These are phyloP conservation scores for Noccaea bulbosa DNA, from an alignment of 345 rosid species.

Conservation along the genomic window DNA sequence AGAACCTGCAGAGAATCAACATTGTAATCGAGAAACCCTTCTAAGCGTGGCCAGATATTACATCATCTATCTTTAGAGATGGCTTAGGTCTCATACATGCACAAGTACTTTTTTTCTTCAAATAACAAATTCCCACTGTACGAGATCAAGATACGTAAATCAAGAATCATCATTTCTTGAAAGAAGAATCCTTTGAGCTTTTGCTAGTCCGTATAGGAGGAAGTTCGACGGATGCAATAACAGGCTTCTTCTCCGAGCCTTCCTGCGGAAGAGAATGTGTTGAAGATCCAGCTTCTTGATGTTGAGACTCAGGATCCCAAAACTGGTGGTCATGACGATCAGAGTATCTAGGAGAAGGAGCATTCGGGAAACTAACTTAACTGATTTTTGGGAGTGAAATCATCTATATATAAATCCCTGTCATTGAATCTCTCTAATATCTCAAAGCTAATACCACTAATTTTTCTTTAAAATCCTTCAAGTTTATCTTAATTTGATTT, in stretches of 20 bases:
- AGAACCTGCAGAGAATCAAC: no score
- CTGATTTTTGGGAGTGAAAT: no score
- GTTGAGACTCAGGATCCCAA: constrained; percentile 62
- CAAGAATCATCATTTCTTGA: constrained; percentile 29
- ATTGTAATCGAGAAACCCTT: no score
- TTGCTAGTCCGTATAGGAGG: constrained; percentile 42
- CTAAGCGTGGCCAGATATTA: no score
- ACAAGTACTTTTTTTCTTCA: not conserved
- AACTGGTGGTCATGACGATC: constrained; percentile 41
- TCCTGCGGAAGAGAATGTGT: constrained; percentile 30
- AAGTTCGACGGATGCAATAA: constrained; percentile 42
- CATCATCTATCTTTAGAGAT: not conserved
- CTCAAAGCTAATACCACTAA: no score
- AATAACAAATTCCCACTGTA: constrained; percentile 10
- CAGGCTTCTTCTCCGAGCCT: constrained; percentile 21
- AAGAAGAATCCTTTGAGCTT: constrained; percentile 42
- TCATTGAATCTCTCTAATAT: no score
- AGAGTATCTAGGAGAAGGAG: constrained; percentile 48
- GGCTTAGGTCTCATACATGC: constrained; percentile 5
- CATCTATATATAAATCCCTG: not conserved
- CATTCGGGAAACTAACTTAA: constrained; percentile 44
- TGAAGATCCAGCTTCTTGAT: constrained; percentile 43
- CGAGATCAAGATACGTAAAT: not conserved
- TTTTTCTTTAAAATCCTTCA: no score
- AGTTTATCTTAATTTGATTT: no score